Evolutionary conservation across 805 yeast species (phyloP).

Genomic region (Saccharomycopsis vini): DNA sequence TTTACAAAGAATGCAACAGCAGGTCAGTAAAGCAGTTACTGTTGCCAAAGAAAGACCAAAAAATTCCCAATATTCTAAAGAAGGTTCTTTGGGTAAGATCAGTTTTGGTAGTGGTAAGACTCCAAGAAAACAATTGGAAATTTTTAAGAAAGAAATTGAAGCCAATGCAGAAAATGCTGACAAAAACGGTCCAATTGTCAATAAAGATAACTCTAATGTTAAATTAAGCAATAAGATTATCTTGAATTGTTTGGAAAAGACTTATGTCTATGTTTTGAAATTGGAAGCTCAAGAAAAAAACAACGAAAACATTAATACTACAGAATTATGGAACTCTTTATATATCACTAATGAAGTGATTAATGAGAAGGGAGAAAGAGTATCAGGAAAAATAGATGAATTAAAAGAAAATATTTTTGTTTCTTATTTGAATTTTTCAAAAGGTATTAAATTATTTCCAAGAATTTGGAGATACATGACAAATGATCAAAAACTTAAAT

Average conservation of each 20-base stretch:
- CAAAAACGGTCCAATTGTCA: neutral
- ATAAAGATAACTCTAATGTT: constrained; percentile 15
- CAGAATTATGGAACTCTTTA: constrained; percentile 67
- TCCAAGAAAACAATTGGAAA: constrained; percentile 79
- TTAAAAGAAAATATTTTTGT: constrained; percentile 71
- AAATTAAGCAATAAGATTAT: constrained; percentile 38
- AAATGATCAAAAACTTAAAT: constrained; percentile 66
- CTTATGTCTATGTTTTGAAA: constrained; percentile 66
- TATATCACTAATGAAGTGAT: constrained; percentile 57
- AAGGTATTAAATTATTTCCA: constrained; percentile 82
- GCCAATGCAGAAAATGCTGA: constrained; percentile 20
- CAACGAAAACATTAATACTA: constrained; percentile 35
- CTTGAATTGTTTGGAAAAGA: constrained; percentile 65
- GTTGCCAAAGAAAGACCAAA: constrained; percentile 86
- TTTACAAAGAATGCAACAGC: constrained; percentile 95
- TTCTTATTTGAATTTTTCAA: constrained; percentile 72
- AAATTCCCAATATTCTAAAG: constrained; percentile 47
- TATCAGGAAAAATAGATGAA: constrained; percentile 30
- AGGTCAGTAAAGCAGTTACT: constrained; percentile 91
- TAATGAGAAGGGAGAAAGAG: constrained; percentile 18
- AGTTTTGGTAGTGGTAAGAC: constrained; percentile 70
- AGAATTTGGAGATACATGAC: constrained; percentile 78
- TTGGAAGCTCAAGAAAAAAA: constrained; percentile 71
- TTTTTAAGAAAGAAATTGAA: constrained; percentile 44
- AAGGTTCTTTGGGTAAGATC: constrained; percentile 84